A percentile compares a stretch with the other conserved stretches of the same genome.
Conservation (phyloP, 352 stramenopile species). For the Globisporangium megalacanthum region DNA sequence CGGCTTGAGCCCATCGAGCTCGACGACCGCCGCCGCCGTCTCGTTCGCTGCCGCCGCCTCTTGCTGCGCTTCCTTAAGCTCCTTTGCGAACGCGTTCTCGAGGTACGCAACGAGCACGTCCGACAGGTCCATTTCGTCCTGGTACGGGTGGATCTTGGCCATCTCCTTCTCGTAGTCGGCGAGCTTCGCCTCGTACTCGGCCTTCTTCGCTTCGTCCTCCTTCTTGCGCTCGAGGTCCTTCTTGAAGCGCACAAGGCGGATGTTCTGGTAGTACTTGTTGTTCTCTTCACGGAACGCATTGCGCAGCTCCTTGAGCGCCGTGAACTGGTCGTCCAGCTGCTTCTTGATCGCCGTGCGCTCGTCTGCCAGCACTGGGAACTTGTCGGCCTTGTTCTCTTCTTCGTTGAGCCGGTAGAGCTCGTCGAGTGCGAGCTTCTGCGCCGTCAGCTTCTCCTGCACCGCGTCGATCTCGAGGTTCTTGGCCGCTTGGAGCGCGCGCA, state of each 20-base stretch:
- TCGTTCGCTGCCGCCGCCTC: conserved; percentile 28
- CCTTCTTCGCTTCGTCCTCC: conserved; percentile 70
- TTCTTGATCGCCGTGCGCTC: conserved; percentile 89
- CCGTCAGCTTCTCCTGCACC: conserved; percentile 90
- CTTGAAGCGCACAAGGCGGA: conserved; percentile 81
- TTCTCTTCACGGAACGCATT: conserved; percentile 90
- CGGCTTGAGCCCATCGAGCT: conserved; percentile 92
- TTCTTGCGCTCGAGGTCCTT: conserved; percentile 81
- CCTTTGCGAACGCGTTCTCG: conserved; percentile 88
- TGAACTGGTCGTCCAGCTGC: conserved; percentile 89
- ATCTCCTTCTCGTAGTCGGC: conserved; percentile 96
- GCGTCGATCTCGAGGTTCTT: conserved; percentile 95
- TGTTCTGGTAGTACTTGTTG: conserved; percentile 93
- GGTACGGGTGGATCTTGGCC: conserved; percentile 94
- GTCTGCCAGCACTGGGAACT: conserved; percentile 78
- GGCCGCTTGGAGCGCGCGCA: conserved; percentile 56
- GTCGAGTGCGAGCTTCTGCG: conserved; percentile 85
- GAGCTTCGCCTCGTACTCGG: conserved; percentile 92
- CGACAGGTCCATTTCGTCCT: conserved; percentile 95
- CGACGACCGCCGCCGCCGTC: conserved; percentile 42
- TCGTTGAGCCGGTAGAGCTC: conserved; percentile 87
- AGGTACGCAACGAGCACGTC: conserved; percentile 93
- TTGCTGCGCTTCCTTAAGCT: conserved; percentile 43
- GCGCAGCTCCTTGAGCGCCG: conserved; percentile 80
- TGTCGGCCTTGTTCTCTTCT: conserved; percentile 83